Percentiles rank a stretch among this genome's conserved stretches.
These are phyloP conservation scores for Prunus persica DNA, from an alignment of 306 rosid species.

Conservation along the genomic window DNA sequence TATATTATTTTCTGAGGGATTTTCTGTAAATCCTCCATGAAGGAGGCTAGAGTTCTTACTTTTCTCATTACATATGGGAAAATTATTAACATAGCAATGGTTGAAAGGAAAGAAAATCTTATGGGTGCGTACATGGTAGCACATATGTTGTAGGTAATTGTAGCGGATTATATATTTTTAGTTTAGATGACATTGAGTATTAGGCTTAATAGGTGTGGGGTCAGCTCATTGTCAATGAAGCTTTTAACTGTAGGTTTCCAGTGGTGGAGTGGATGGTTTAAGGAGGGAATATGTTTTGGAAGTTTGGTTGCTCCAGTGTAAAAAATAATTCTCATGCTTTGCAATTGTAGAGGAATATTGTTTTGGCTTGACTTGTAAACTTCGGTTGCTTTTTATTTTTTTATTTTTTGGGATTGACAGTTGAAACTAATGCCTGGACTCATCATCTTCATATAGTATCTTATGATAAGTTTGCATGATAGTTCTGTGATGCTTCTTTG, in stretches of 20 bases:
- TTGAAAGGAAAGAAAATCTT: no score
- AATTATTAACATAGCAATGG: neutral
- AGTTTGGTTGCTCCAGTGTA: neutral
- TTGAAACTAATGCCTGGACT: neutral
- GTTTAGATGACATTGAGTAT: neutral
- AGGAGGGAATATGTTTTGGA: neutral
- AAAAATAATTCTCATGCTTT: neutral
- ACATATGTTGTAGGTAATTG: neutral
- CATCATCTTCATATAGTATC: neutral
- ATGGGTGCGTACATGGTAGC: neutral
- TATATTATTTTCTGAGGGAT: neutral
- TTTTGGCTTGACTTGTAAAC: neutral
- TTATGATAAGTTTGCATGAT: neutral
- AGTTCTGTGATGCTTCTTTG: neutral
- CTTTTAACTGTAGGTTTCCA: neutral
- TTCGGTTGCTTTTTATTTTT: neutral
- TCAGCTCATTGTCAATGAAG: neutral
- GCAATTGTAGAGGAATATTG: neutral
- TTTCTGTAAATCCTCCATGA: neutral
- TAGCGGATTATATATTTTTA: neutral
- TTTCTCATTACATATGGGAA: neutral
- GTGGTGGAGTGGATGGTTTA: conserved; percentile 6
- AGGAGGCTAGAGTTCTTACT: neutral
- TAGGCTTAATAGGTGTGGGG: neutral
- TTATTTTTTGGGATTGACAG: neutral